Base-by-base conservation (phyloP, 2,329 filamentous ascomycete species). In the Diaporthe sp. region DNA sequence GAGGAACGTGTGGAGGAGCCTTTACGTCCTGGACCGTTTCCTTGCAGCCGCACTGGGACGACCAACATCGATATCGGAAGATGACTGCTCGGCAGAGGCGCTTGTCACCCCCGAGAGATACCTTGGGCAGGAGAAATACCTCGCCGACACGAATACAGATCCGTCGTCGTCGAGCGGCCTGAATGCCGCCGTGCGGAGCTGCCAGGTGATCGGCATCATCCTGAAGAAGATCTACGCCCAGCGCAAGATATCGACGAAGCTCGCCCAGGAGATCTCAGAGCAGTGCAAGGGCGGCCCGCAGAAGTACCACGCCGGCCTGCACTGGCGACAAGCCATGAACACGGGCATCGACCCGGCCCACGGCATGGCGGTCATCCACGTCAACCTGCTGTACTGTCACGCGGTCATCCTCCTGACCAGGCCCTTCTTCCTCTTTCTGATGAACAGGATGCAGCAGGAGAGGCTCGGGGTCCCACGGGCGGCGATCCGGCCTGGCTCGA, bases 1-100 rank as follows among this genome's bases (percentile, higher is more conserved):
- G 46, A 87, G 88, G 39, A 92, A 90, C 67, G 81, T 93, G 4
- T 94, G 91, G 92, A 88, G 89, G 74, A 92, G 90, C 15, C 82
- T 94, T 0, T 93, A 92, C 75, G 85, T 94, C 19, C 85, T 94
- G 10, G 92, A 94, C 79, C 87, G 90, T 22, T 91, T 93, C 70
- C 84, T 93, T 1, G 89, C 92, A 1, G 89, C 90, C 34, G 91
- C 90, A 2, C 83, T 94, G 2, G 92, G 92, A 7, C 87, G 91
- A 13, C 92, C 92, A 0, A 87, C 88, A 1, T 88, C 89, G 10
- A 93, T 94, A 67, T 87, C 88, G 7, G 89, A 93, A 76, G 88
- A 90, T 25, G 91, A 93, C 75, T 93, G 91, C 80, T 90, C 90
- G 22, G 86, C 87, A 2, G 86, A 87, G 49, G 85, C 86, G 17